These are phyloP conservation scores for Naematelia encephala DNA, from an alignment of 768 basidiomycete genomes.

Conservation along the genomic window DNA sequence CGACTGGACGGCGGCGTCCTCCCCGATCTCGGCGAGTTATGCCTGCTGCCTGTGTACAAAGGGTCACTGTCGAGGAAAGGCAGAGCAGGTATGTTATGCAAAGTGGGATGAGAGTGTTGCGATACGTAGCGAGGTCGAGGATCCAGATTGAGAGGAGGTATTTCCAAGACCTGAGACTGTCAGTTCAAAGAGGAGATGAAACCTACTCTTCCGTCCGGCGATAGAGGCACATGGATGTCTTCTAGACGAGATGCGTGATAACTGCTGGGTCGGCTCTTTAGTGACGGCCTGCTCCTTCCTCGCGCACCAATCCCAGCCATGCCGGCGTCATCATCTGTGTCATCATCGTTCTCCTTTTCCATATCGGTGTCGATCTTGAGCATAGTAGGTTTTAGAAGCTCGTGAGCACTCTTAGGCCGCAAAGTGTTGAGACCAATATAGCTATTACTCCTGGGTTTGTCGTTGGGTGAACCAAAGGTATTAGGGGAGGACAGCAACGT, in stretches of 20 bases:
- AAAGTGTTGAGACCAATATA: no score
- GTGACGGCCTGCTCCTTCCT: slow-evolving; percentile 16
- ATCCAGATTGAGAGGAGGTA: not conserved
- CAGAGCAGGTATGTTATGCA: slow-evolving; percentile 23
- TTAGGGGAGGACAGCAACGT: not conserved
- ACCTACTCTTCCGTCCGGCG: slow-evolving; percentile 3
- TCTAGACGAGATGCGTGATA: slow-evolving; percentile 17
- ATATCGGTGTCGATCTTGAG: not conserved
- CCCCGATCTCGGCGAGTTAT: not conserved
- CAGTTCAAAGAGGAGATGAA: not conserved
- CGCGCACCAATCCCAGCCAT: slow-evolving; percentile 19
- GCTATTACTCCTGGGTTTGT: no score
- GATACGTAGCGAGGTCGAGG: not conserved
- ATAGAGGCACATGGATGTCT: slow-evolving; percentile 1
- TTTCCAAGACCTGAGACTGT: not conserved
- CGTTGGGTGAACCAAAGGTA: not conserved
- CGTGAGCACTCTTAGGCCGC: no score
- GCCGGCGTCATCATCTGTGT: slow-evolving; percentile 9
- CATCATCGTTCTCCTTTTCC: slow-evolving; percentile 2
- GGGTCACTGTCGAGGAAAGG: not conserved
- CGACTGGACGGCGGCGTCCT: slow-evolving; percentile 1
- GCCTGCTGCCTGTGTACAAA: not conserved
- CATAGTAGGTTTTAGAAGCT: not conserved
- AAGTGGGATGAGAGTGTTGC: slow-evolving; percentile 15
- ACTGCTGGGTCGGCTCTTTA: slow-evolving; percentile 24